A percentile compares a stretch with the other conserved stretches of the same genome.
These are phyloP conservation scores for Cyberlindnera petersonii DNA, from an alignment of 805 yeast genomes.

Conservation along the genomic window DNA sequence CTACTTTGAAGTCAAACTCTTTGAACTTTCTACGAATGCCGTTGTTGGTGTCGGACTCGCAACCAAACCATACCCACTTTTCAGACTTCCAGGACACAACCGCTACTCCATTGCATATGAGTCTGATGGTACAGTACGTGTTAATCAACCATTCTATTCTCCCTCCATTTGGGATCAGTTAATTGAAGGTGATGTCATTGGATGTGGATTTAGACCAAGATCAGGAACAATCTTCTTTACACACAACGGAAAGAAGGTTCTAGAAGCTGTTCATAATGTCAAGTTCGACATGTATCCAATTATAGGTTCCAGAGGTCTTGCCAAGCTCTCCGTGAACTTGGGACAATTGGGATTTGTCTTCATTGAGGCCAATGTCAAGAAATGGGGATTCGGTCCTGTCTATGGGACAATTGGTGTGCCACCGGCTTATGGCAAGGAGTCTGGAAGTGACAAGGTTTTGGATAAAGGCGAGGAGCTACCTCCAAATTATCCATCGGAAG, in stretches of 20 bases:
- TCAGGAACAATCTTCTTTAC: conserved; percentile 90
- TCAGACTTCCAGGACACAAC: conserved; percentile 90
- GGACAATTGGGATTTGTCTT: conserved; percentile 83
- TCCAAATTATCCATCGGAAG: conserved; percentile 63
- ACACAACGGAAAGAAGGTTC: conserved; percentile 84
- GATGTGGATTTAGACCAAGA: conserved; percentile 81
- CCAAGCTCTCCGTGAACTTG: conserved; percentile 80
- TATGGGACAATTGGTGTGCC: conserved; percentile 43
- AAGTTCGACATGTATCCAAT: conserved; percentile 76
- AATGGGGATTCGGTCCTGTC: conserved; percentile 65
- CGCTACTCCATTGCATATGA: conserved; percentile 84
- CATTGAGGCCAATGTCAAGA: conserved; percentile 80
- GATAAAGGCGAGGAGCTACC: conserved; percentile 74
- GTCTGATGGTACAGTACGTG: conserved; percentile 74
- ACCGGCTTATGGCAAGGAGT: conserved; percentile 40
- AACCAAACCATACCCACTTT: conserved; percentile 88
- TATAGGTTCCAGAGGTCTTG: conserved; percentile 78
- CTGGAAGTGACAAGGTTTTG: conserved; percentile 47
- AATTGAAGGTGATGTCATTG: conserved; percentile 86
- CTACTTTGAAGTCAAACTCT: conserved; percentile 53
- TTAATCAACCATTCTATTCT: conserved; percentile 50
- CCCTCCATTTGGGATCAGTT: conserved; percentile 47
- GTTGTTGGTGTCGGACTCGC: conserved; percentile 73
- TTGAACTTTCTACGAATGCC: conserved; percentile 52
- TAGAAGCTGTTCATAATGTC: conserved; percentile 78